Conservation (phyloP, 768 basidiomycete genomes). For the Kwoniella dendrophila region DNA sequence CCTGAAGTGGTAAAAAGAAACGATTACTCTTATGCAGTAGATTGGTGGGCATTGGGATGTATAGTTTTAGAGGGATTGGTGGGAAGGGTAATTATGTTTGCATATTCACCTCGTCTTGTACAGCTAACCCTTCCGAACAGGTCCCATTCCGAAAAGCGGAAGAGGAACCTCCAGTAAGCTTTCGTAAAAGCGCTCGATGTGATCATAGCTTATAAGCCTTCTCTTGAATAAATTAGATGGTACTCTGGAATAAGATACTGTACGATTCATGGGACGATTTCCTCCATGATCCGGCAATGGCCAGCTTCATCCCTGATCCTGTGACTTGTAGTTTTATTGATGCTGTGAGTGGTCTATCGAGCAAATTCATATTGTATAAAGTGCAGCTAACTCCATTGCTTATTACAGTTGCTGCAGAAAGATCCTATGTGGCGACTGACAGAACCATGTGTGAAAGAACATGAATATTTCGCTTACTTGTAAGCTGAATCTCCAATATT, state of each 20-base stretch:
- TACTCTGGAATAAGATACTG: constrained; percentile 69
- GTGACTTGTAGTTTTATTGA: constrained; percentile 94
- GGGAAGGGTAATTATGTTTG: constrained; percentile 73
- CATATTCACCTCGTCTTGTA: neutral
- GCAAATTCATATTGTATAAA: neutral
- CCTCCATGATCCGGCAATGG: constrained; percentile 30
- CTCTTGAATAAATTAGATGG: constrained; percentile 20
- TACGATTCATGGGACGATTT: constrained; percentile 58
- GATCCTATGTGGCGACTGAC: constrained; percentile 87
- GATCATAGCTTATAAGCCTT: neutral
- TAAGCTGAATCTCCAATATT: constrained; percentile 57
- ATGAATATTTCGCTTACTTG: constrained; percentile 96
- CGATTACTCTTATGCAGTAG: constrained; percentile 58
- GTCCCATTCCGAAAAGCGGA: constrained; percentile 43
- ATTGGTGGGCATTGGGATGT: constrained; percentile 98
- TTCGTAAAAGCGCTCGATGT: neutral
- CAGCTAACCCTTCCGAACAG: constrained; percentile 12
- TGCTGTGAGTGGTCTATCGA: constrained; percentile 65
- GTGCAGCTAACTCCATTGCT: neutral
- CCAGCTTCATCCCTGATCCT: constrained; percentile 80
- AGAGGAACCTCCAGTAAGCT: constrained; percentile 35
- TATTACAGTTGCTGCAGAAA: constrained; percentile 77
- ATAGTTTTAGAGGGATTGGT: constrained; percentile 98
- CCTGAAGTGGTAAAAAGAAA: constrained; percentile 91
- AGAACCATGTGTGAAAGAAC: constrained; percentile 89